Base-by-base conservation (phyloP, 345 rosid species). In the Nephelium lappaceum region DNA sequence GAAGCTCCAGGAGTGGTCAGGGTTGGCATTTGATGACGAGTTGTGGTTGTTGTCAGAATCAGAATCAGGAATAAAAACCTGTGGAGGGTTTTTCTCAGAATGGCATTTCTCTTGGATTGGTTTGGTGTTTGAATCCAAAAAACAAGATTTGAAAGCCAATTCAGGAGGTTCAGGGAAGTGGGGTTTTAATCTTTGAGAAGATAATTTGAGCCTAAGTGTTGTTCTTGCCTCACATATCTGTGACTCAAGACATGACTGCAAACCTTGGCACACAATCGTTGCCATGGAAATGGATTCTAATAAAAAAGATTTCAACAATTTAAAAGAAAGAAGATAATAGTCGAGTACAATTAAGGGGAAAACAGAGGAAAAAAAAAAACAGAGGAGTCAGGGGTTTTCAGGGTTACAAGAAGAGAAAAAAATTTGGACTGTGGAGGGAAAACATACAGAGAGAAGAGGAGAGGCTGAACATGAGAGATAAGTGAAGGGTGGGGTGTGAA, bases 191-290 rank as follows among this genome's bases (percentile, higher is more conserved):
- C 5, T 84, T 39, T 88, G 80, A 61, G 94, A 87, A 70, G 90
- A 88, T 39, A 95, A 77, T 63, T 80, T 87, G 78, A 95, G 93
- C 85, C 87, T 85, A 0, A 89, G 74, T 60, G 91, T 65, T 74
- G 91, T 65, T 74, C 86, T 83, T 69, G 93, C 83, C 86, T 92
- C 98, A 23, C 80, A 82, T 70, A 84, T 63, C 39, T 85, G 88
- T 27, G 94, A 83, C 81, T 90, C 94, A 11, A 88, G 88, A 67
- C 88, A 78, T 25, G 97, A 86, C 72, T 85, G 90, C 57, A 83
- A 77, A 66, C 92, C 95, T 83, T 81, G 98, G 76, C 76, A 91
- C 53, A 91, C 89, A 70, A 91, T 70, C 18, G 95, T 90, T n/a
- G 91, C 91, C 98, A 95, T 93, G 21, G 64, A 42, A 70, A 31